A percentile compares a stretch with the other conserved stretches of the same genome.
Evolutionary conservation across 208 protist species (phyloP).

Genomic region (Phytomonas sp.): DNA sequence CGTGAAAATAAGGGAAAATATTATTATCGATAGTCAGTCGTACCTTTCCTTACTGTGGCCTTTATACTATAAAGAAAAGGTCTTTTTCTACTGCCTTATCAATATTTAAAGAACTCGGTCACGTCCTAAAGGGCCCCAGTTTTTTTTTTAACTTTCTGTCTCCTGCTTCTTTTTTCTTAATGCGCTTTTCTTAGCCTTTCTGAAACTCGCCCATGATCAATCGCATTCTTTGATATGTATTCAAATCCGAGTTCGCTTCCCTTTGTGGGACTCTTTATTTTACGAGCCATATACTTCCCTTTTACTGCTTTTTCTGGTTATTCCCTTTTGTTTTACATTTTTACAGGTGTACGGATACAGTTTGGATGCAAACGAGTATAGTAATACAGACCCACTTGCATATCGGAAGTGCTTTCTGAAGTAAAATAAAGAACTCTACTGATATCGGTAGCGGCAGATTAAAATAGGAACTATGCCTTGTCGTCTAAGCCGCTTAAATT

Average conservation of each 20-base stretch:
- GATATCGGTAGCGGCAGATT: neutral
- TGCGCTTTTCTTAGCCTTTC: conserved; percentile 4
- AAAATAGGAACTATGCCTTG: neutral
- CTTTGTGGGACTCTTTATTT: neutral
- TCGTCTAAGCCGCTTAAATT: neutral
- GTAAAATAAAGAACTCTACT: neutral
- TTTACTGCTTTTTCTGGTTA: neutral
- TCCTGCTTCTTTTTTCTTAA: conserved; percentile 1
- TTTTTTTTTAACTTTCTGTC: conserved; percentile 4
- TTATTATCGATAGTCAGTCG: neutral
- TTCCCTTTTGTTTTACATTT: neutral
- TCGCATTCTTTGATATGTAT: neutral
- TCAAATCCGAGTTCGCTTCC: neutral
- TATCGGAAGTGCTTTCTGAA: neutral
- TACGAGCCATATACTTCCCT: neutral
- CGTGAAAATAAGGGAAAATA: neutral
- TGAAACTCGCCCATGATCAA: neutral
- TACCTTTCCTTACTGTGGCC: neutral
- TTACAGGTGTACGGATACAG: neutral
- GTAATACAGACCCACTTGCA: neutral
- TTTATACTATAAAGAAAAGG: neutral
- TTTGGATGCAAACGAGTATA: neutral
- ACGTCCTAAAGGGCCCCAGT: neutral
- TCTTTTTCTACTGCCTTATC: neutral
- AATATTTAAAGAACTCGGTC: neutral